Percentiles rank a stretch among this genome's conserved stretches.
These are phyloP conservation scores for Jaapia argillacea DNA, from an alignment of 768 basidiomycete species.

Conservation along the genomic window DNA sequence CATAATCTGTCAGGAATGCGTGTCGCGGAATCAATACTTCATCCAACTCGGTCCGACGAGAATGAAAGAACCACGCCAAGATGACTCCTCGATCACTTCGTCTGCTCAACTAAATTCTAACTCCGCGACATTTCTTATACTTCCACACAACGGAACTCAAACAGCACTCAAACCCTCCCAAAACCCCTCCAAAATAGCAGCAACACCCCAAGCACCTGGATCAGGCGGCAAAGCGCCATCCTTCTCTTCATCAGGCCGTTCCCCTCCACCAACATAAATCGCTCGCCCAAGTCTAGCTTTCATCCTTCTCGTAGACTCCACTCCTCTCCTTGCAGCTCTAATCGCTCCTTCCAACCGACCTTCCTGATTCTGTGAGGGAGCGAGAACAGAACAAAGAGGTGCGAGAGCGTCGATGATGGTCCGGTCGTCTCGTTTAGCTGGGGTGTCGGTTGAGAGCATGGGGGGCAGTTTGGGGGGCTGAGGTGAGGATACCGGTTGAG, in stretches of 20 bases:
- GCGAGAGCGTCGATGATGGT: neutral
- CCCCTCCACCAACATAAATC: constrained; percentile 32
- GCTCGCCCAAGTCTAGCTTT: constrained; percentile 26
- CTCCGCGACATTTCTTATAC: no score
- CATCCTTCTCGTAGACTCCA: neutral
- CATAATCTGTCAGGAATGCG: no score
- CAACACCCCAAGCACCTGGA: constrained; percentile 48
- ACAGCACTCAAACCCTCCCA: neutral
- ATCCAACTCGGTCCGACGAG: no score
- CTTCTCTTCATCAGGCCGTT: constrained; percentile 12
- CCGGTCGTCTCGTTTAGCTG: neutral
- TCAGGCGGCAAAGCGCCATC: constrained; percentile 24
- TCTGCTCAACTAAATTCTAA: no score
- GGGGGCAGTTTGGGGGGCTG: no score
- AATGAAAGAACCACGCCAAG: no score
- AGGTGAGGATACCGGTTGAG: no score
- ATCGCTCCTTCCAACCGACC: neutral
- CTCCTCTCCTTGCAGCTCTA: neutral
- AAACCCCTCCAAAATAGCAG: constrained; percentile 30
- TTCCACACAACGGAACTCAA: no score
- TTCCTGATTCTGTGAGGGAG: neutral
- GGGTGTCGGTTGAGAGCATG: neutral
- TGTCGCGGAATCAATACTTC: no score
- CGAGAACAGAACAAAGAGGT: neutral
- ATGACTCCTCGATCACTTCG: no score